Base-by-base conservation (phyloP, 139 green algal species). In the Mychonastes homosphaera region DNA sequence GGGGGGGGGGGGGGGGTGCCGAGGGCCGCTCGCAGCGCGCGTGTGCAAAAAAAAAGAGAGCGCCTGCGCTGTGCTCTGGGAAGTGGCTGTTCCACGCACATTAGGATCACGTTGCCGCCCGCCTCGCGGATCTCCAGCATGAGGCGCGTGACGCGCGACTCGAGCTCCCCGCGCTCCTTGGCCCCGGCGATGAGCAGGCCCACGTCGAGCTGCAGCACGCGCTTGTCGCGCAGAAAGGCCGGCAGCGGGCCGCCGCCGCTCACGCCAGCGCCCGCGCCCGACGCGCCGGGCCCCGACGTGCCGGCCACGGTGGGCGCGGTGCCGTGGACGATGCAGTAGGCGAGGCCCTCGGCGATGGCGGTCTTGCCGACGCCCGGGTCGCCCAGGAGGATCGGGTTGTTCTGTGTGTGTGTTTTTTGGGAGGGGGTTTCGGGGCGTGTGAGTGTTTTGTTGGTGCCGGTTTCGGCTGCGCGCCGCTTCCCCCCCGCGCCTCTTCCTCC, bases 371-470 rank as follows among this genome's bases (percentile, higher is more conserved):
- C 83, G 13, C 86, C 90, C n/a, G 91, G 89, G 72, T 98, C 90
- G 26, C 91, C 91, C 58, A 99, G 76, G 57, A 99, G 78, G 53
- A 99, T 87, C 41, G 92, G 90, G 81, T 97, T 98, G 84, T 95
- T 97, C 78, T n/a, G 94, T 78, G 32, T 69, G 61, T 30, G 73
- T 55, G 13, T 53, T 40, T 38, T 19, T 43, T 43, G 50, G 13
- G 46, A 53, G 15, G 19, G 46, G 19, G 46, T 23, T 18, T 18
- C 19, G 26, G 46, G 46, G 46, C 16, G 46, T 18, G 46, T 29
- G 50, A 43, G n/a, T n/a, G n/a, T n/a, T n/a, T n/a, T n/a, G n/a
- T n/a, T n/a, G n/a, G n/a, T n/a, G n/a, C n/a, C n/a, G n/a, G n/a
- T n/a, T n/a, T n/a, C n/a, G n/a, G n/a, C n/a, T n/a, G n/a, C n/a